Conservation (phyloP, 192 early-diverging fungal genomes). For the Pilaira anomala region DNA sequence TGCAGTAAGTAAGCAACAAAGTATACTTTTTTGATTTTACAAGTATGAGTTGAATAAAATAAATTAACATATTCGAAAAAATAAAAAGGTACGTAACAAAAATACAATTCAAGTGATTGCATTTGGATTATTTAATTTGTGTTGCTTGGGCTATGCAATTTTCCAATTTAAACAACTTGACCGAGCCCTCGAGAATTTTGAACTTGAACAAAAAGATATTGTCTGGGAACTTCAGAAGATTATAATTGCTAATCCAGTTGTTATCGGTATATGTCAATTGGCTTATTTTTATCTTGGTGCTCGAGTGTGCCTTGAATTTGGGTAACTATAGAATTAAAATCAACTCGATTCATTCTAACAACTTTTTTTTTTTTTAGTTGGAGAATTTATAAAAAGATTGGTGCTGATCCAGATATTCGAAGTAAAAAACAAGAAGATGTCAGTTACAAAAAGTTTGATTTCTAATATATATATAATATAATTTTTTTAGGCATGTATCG, state of each 20-base stretch:
- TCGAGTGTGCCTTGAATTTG: slow-evolving; percentile 57
- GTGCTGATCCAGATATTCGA: slow-evolving; percentile 58
- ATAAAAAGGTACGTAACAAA: slow-evolving; percentile 54
- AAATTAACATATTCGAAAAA: background rate
- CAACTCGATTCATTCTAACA: background rate
- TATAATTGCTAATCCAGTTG: slow-evolving; percentile 50
- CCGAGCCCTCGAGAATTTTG: slow-evolving; percentile 27
- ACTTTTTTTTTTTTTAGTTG: slow-evolving; percentile 37
- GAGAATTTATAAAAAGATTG: slow-evolving; percentile 62
- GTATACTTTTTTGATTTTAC: slow-evolving; percentile 9
- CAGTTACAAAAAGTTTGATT: background rate
- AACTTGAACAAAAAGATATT: slow-evolving; percentile 18
- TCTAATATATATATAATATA: background rate
- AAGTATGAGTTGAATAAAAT: no score
- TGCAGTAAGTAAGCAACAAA: slow-evolving; percentile 51
- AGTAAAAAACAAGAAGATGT: slow-evolving; percentile 37
- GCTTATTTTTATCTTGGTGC: slow-evolving; percentile 50
- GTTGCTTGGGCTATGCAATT: slow-evolving; percentile 61
- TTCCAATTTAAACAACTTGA: slow-evolving; percentile 65
- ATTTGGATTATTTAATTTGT: slow-evolving; percentile 67
- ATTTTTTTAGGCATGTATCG: slow-evolving; percentile 50
- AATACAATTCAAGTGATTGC: slow-evolving; percentile 74
- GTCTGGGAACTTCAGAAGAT: background rate
- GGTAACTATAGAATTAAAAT: slow-evolving; percentile 39
- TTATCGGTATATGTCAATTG: slow-evolving; percentile 51